These are phyloP conservation scores for Kondoa malvinella DNA, from an alignment of 768 basidiomycete genomes.

Conservation along the genomic window DNA sequence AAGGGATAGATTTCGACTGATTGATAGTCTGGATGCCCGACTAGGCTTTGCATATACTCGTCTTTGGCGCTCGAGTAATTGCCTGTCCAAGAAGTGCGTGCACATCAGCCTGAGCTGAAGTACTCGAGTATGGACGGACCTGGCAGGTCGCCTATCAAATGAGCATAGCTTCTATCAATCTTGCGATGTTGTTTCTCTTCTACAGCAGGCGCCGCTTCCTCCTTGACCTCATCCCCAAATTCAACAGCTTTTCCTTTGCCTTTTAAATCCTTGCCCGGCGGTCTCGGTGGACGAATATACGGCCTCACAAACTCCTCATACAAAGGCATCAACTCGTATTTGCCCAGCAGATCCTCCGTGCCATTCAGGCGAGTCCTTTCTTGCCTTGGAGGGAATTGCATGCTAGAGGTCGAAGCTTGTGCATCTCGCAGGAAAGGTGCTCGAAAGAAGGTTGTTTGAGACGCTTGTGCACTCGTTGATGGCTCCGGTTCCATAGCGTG, in stretches of 20 bases:
- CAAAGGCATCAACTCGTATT: slow-evolving; percentile 14
- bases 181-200: slow-evolving; percentile 15
- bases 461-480: background rate
- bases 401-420: background rate
- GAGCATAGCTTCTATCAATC: slow-evolving; percentile 25
- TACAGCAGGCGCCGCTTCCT: background rate
- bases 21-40: slow-evolving; percentile 23
- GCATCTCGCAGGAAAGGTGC: background rate
- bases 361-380: slow-evolving; percentile 14
- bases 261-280: slow-evolving; percentile 8
- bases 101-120: background rate
- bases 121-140: slow-evolving; percentile 15
- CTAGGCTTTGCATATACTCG: slow-evolving; percentile 17
- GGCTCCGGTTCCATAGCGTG: background rate
- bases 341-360: slow-evolving; percentile 21
- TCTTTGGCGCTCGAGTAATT: slow-evolving; percentile 18
- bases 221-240: background rate
- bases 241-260: slow-evolving; percentile 15
- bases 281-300: slow-evolving; percentile 10
- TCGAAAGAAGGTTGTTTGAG: background rate
- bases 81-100: slow-evolving; percentile 7
- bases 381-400: background rate
- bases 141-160: slow-evolving; percentile 23
- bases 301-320: slow-evolving; percentile 25
- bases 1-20: slow-evolving; percentile 18